Evolutionary conservation across 2,329 filamentous ascomycete genomes (phyloP).

Genomic region (Phaeosphaeriaceae sp.): DNA sequence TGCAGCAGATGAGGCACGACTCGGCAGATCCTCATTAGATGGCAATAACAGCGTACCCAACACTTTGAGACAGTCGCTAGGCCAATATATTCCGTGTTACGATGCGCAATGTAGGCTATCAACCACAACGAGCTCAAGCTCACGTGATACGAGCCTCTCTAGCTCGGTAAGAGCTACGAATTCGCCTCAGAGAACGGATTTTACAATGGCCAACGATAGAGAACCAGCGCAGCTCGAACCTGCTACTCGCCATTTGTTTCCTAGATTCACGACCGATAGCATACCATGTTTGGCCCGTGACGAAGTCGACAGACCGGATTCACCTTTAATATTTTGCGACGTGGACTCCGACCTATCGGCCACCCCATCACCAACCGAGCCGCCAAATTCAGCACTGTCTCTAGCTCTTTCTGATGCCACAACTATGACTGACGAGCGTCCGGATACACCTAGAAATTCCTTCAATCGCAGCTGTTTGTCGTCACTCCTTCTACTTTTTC

Average conservation of each 20-base stretch:
- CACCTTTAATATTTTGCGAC: conserved; percentile 27
- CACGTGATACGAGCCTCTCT: neutral
- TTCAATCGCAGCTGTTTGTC: conserved; percentile 9
- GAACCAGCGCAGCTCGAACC: too few relatives aligned
- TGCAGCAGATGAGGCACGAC: conserved; percentile 31
- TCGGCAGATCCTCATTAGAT: conserved; percentile 1
- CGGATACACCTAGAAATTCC: neutral
- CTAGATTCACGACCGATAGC: neutral
- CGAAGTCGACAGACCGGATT: neutral
- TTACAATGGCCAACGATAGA: too few relatives aligned
- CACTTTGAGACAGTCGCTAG: neutral
- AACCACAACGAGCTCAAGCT: neutral
- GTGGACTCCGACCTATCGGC: conserved; percentile 20
- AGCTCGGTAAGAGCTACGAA: neutral
- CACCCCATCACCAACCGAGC: conserved; percentile 18
- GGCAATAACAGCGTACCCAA: conserved; percentile 2
- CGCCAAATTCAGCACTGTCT: conserved; percentile 23
- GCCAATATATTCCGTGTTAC: neutral
- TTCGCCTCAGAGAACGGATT: too few relatives aligned
- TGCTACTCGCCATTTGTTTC: neutral
- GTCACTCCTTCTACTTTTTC: neutral
- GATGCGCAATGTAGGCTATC: neutral
- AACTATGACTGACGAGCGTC: neutral
- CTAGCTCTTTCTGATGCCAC: conserved; percentile 8
- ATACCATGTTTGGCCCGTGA: neutral